Base-by-base conservation (phyloP, 176 grass and related monocot species). In the Juncus inflexus region DNA sequence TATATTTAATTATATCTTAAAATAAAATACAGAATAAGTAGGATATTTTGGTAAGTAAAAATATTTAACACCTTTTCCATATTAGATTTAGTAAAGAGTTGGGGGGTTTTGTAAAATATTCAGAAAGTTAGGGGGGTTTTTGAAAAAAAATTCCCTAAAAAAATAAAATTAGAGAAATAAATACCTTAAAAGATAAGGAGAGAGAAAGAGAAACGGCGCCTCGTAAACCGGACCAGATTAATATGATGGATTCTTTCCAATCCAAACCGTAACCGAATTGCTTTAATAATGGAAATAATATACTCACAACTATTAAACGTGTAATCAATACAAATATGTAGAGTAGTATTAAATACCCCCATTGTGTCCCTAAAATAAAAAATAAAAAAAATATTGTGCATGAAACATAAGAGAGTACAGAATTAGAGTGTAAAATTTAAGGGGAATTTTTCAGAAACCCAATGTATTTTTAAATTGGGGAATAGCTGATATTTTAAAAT, bases 251-350 rank as follows among this genome's bases (percentile, higher is more conserved):
- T 74, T 96, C 91, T 71, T 82, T 96, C 74, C 69, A 58, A 35
- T 87, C 84, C 70, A 91, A 71, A 63, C 91, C 91, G 63, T 96
- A 96, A 16, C 91, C 91, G 69, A 91, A 96, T 67, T 86, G 78
- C 50, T 41, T 70, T 56, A 96, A 69, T 35, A 96, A 56, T 12
- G 91, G 91, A 85, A 80, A 96, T 58, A 96, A 70, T 37, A 75
- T 52, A 74, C 61, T 63, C 37, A 96, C 91, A 76, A 96, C 91
- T 67, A 91, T 40, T 42, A 78, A 50, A 10, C 91, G 84, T 2
- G 91, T 83, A 56, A 81, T 62, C 76, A 81, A 87, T 12, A 96
- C 84, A 74, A 81, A 91, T 62, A 83, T 65, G 79, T 96, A 96
- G n/a, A 96, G 87, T 45, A 96, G 70, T 40, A 96, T 45, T 57